Percentiles rank a stretch among this genome's conserved stretches.
These are phyloP conservation scores for Raffaelea arxii DNA, from an alignment of 2,329 filamentous ascomycete genomes.

Conservation along the genomic window DNA sequence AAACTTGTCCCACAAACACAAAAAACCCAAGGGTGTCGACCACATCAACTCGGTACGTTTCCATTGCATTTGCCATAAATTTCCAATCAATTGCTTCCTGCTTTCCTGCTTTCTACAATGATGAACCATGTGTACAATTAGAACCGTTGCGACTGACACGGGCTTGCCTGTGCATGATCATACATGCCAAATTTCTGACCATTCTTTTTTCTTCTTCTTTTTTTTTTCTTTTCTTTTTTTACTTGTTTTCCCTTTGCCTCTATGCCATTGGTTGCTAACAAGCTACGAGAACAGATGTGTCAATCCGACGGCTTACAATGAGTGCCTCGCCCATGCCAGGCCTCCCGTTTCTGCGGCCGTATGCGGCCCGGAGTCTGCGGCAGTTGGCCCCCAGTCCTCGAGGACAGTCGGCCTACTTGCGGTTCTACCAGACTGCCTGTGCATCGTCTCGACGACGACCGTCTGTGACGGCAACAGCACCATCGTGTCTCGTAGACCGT, in stretches of 20 bases:
- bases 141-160: slow-evolving; percentile 52
- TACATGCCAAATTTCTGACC: slow-evolving; percentile 34
- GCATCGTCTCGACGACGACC: too few species aligned
- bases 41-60: not conserved
- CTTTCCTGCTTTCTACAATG: slow-evolving; percentile 23
- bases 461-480: too few species aligned
- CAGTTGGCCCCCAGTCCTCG: slow-evolving; percentile 10
- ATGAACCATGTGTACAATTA: slow-evolving; percentile 42
- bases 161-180: slow-evolving; percentile 38
- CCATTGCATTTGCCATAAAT: not conserved
- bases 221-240: not conserved
- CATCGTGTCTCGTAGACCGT: not conserved
- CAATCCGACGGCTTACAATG: not conserved
- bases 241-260: too few species aligned
- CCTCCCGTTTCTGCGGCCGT: slow-evolving; percentile 47
- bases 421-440: slow-evolving; percentile 35
- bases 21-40: too few species aligned
- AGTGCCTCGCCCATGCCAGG: slow-evolving; percentile 13
- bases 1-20: too few species aligned
- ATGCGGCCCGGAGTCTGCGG: slow-evolving; percentile 31
- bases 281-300: too few species aligned
- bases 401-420: slow-evolving; percentile 31
- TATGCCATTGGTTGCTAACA: too few species aligned
- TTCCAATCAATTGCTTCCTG: not conserved
- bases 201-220: not conserved